Percentiles rank a stretch among this genome's conserved stretches.
Evolutionary conservation across 1,284 basidiomycete species (phyloP).

Genomic region (Hypsizygus ulmarius): DNA sequence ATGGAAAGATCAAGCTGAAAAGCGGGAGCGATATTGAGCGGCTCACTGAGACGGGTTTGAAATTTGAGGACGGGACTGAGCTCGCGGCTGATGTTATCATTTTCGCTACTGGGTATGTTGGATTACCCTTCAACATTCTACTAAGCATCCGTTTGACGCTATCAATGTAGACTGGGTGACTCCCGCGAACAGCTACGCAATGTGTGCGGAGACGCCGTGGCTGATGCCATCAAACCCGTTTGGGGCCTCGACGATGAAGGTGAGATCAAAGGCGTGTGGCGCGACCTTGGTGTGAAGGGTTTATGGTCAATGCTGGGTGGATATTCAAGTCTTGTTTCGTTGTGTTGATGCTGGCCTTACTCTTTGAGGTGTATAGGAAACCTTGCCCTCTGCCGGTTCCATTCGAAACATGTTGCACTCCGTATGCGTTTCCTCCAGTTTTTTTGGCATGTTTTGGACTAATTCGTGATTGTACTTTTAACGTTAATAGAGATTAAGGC

Average conservation of each 20-base stretch:
- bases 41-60: slow-evolving; percentile 55
- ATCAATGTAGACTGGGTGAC: slow-evolving; percentile 36
- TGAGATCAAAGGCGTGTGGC: slow-evolving; percentile 51
- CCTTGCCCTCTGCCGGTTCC: slow-evolving; percentile 51
- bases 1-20: slow-evolving; percentile 76
- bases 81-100: slow-evolving; percentile 68
- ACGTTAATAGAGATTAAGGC: slow-evolving; percentile 52
- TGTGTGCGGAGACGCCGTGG: slow-evolving; percentile 50
- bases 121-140: not conserved
- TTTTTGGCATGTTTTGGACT: not conserved
- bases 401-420: slow-evolving; percentile 59
- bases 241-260: slow-evolving; percentile 62
- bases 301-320: slow-evolving; percentile 59
- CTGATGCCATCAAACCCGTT: slow-evolving; percentile 42
- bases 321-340: slow-evolving; percentile 10
- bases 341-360: not conserved
- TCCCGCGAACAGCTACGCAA: slow-evolving; percentile 25
- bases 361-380: slow-evolving; percentile 34
- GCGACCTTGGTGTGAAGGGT: slow-evolving; percentile 48
- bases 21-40: slow-evolving; percentile 53
- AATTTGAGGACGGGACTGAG: slow-evolving; percentile 64
- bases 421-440: slow-evolving; percentile 37
- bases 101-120: slow-evolving; percentile 58
- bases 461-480: not conserved
- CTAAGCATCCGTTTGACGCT: not conserved